These are phyloP conservation scores for Exophiala sideris DNA, from an alignment of 2,329 filamentous ascomycete species.

Conservation along the genomic window DNA sequence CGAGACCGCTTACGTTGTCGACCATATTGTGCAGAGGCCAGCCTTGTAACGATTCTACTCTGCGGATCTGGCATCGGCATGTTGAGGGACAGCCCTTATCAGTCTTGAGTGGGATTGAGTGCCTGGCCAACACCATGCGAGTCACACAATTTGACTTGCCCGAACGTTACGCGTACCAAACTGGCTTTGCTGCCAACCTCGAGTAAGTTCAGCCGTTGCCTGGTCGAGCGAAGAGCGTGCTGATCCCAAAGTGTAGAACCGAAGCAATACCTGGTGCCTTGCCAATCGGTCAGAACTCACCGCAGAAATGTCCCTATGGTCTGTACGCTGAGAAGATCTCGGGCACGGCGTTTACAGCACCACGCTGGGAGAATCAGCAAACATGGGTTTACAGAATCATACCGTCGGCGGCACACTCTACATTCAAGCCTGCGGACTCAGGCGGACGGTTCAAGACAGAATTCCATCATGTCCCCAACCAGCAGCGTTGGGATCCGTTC, in stretches of 20 bases:
- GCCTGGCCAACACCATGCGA: too few relatives aligned
- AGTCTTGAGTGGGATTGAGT: too few relatives aligned
- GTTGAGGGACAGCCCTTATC: too few relatives aligned
- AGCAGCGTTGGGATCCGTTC: conserved; percentile 75
- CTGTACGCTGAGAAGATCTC: conserved; percentile 79
- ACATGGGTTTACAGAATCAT: conserved; percentile 69
- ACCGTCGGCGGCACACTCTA: conserved; percentile 58
- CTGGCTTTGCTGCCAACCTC: too few relatives aligned
- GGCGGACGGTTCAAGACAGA: conserved; percentile 55
- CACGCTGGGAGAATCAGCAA: conserved; percentile 65
- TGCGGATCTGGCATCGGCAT: too few relatives aligned
- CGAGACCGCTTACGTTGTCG: too few relatives aligned
- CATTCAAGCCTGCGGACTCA: conserved; percentile 43
- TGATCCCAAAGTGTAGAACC: conserved; percentile 48
- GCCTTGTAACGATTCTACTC: too few relatives aligned
- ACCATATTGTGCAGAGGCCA: too few relatives aligned
- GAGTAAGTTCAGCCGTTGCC: too few relatives aligned
- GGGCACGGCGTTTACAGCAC: conserved; percentile 67
- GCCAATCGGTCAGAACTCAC: conserved; percentile 73
- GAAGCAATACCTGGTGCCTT: conserved; percentile 72
- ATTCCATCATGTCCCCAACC: conserved; percentile 67
- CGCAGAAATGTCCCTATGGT: conserved; percentile 72
- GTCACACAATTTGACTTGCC: too few relatives aligned
- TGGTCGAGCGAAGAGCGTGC: too few relatives aligned
- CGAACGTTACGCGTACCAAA: too few relatives aligned